phyloP scores from a whole-genome alignment of 768 basidiomycete genomes.

The Grammothele lineata region DNA sequence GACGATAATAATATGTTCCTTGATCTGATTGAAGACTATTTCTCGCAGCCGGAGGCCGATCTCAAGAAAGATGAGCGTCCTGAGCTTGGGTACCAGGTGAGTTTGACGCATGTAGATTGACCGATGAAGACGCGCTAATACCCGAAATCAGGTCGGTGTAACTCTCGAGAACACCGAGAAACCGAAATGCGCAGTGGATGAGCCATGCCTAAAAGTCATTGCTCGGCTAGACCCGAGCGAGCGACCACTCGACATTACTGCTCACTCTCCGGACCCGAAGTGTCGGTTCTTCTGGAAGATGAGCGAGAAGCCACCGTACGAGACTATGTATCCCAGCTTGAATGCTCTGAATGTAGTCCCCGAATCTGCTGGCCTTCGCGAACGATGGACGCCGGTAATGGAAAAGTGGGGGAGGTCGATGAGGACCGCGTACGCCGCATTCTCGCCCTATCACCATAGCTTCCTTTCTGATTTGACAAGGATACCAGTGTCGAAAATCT shows the following conservation, averaged over 20 bases:
- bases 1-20: conserved; percentile 79
- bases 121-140: not conserved
- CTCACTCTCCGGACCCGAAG: conserved; percentile 86
- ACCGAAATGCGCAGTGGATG: conserved; percentile 78
- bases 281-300: conserved; percentile 93
- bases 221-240: conserved; percentile 70
- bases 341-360: conserved; percentile 86
- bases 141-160: conserved; percentile 56
- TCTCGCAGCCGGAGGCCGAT: conserved; percentile 59
- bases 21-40: conserved; percentile 92
- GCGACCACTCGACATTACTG: conserved; percentile 79
- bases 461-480: not conserved
- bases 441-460: not conserved
- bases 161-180: conserved; percentile 97
- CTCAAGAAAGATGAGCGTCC: conserved; percentile 79
- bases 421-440: conserved; percentile 73
- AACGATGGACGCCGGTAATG: conserved; percentile 70
- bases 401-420: conserved; percentile 85
- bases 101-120: conserved; percentile 20
- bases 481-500: conserved; percentile 69
- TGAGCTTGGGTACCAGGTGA: conserved; percentile 86
- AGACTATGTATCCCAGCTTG: conserved; percentile 70
- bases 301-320: conserved; percentile 68
- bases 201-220: conserved; percentile 80
- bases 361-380: conserved; percentile 47